Evolutionary conservation across 208 protist species (phyloP).

Genomic region (Trypanosoma scelopori): DNA sequence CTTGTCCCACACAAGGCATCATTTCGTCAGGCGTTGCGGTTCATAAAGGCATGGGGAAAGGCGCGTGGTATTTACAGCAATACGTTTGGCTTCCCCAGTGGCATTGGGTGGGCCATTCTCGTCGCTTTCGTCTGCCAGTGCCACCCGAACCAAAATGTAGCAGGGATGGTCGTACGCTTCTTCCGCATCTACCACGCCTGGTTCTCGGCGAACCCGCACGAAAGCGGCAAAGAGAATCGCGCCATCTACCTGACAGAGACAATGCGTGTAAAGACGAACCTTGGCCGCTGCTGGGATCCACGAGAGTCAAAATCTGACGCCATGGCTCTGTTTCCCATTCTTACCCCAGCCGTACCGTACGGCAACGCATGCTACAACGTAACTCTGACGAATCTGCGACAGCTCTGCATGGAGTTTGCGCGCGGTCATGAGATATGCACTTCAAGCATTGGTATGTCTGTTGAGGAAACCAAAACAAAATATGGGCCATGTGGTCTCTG

Average conservation of each 20-base stretch:
- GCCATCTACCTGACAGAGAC: conserved; percentile 90
- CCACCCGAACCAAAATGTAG: conserved; percentile 95
- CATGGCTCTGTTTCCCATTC: conserved; percentile 95
- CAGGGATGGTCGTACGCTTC: conserved; percentile 92
- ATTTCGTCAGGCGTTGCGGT: conserved; percentile 95
- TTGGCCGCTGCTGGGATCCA: conserved; percentile 83
- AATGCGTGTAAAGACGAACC: conserved; percentile 63
- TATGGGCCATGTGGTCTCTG: conserved; percentile 78
- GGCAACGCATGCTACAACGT: conserved; percentile 98
- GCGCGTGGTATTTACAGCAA: conserved; percentile 95
- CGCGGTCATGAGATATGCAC: conserved; percentile 87
- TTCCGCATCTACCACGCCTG: conserved; percentile 93
- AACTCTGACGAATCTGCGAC: conserved; percentile 90
- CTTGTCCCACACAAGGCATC: conserved; percentile 94
- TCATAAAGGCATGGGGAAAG: conserved; percentile 97
- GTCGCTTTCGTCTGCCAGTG: conserved; percentile 96
- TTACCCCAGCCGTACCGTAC: conserved; percentile 97
- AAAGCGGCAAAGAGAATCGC: conserved; percentile 74
- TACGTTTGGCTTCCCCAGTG: conserved; percentile 96
- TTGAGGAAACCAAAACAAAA: conserved; percentile 46
- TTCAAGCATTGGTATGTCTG: conserved; percentile 38
- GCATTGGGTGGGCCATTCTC: conserved; percentile 97
- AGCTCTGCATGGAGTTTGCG: conserved; percentile 95
- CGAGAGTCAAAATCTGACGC: conserved; percentile 88
- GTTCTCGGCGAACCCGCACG: conserved; percentile 89